Base-by-base conservation (phyloP, 2,329 filamentous ascomycete species). In the Pseudogymnoascus sp. region DNA sequence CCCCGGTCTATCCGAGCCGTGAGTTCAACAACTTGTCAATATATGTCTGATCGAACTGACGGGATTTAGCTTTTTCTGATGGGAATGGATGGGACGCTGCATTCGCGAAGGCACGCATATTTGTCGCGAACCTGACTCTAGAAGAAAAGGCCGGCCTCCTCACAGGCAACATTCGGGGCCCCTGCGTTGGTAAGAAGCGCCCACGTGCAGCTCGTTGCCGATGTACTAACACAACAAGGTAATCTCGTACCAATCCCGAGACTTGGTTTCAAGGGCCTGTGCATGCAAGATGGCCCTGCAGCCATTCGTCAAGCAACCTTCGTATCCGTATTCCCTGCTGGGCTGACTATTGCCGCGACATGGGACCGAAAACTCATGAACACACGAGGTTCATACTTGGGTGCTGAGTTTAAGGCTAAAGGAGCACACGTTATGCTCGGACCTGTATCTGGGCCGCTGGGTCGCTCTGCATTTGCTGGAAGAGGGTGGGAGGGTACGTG, bases 371-470 rank as follows among this genome's bases (percentile, higher is more conserved):
- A 65, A 29, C 79, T 90, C 44, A 83, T 88, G 72, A 77, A 78
- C 64, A 75, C 77, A 31, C 75, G 82, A 62, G 81, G 79, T 19
- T 72, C 75, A 63, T 74, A 77, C 62, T 77, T 83, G 75, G 82
- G 80, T 11, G 68, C 72, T 9, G 91, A 96, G 72, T 85, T 89
- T 70, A 85, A 83, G 64, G 87, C 77, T 67, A 96, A 95, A 77
- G 91, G 91, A 65, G 81, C 91, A 40, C 88, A 95, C 71, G 81
- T 93, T 23, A 82, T 87, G 66, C 81, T 95, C 4, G 77, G 76
- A 7, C 69, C 80, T 31, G 79, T 78, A 15, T 73, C 74, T 59
- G 80, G 79, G 1, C 78, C 81, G 29, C 72, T 83, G 6, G 81
- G 80, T 7, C 76, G 79, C 35, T 73, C 74, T 29, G 78, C 80